These are phyloP conservation scores for Alternaria sp. DNA, from an alignment of 2,329 filamentous ascomycete genomes.

Conservation along the genomic window DNA sequence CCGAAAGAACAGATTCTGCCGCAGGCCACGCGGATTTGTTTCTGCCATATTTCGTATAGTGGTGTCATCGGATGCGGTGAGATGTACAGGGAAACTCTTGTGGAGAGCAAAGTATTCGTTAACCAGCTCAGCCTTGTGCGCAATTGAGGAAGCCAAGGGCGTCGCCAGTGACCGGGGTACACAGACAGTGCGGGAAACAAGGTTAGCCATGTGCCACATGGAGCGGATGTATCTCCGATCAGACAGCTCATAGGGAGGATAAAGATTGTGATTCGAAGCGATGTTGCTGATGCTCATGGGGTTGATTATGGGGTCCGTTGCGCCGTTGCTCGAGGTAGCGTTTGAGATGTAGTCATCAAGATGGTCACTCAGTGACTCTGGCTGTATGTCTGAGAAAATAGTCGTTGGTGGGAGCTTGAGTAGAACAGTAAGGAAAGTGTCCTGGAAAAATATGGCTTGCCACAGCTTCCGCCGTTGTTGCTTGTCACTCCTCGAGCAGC, in stretches of 20 bases:
- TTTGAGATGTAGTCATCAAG: constrained; percentile 70
- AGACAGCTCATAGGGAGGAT: constrained; percentile 51
- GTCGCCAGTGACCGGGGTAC: constrained; percentile 76
- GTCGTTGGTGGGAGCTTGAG: constrained; percentile 79
- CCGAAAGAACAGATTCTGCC: constrained; percentile 80
- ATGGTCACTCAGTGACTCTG: constrained; percentile 76
- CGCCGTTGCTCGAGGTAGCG: constrained; percentile 58
- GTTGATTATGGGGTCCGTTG: constrained; percentile 56
- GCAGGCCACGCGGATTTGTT: constrained; percentile 71
- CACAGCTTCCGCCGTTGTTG: constrained; percentile 81
- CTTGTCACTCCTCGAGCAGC: constrained; percentile 74
- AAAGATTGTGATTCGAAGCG: constrained; percentile 51
- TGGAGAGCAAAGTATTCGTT: constrained; percentile 75
- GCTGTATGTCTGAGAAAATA: constrained; percentile 79
- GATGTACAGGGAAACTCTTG: constrained; percentile 73
- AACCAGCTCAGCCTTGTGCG: constrained; percentile 74
- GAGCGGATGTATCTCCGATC: constrained; percentile 70
- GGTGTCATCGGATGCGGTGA: constrained; percentile 72
- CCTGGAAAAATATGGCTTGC: constrained; percentile 82
- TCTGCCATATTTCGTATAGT: constrained; percentile 65
- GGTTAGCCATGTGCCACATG: constrained; percentile 80
- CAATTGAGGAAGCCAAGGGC: constrained; percentile 72
- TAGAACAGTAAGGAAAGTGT: constrained; percentile 81
- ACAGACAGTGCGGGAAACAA: constrained; percentile 79
- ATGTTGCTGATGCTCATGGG: constrained; percentile 62